phyloP scores from a whole-genome alignment of 805 yeast species.

The Jamesozyma hellenica region DNA sequence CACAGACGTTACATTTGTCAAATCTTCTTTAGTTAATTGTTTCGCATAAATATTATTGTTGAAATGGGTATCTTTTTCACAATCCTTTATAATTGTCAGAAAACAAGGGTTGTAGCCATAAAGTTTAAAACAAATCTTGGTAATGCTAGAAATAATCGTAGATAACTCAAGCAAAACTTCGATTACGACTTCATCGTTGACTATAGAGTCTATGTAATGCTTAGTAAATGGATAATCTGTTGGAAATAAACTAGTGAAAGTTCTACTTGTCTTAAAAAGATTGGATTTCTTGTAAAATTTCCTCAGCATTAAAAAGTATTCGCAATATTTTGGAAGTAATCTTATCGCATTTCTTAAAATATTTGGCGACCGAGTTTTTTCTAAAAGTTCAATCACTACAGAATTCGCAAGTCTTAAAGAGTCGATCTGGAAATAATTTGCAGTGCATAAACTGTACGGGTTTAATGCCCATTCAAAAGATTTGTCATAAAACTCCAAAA shows the following conservation, averaged over 20 bases:
- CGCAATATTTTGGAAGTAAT: constrained; percentile 44
- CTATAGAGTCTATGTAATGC: constrained; percentile 61
- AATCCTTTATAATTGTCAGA: constrained; percentile 31
- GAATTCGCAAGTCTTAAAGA: constrained; percentile 51
- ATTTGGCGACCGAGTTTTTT: constrained; percentile 31
- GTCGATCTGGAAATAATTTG: constrained; percentile 42
- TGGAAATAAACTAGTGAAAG: constrained; percentile 64
- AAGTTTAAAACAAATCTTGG: constrained; percentile 39
- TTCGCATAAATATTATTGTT: constrained; percentile 34
- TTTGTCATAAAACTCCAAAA: constrained; percentile 33
- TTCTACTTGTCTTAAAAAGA: constrained; percentile 47
- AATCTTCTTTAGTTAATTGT: constrained; percentile 34
- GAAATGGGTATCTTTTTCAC: constrained; percentile 33
- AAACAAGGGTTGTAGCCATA: constrained; percentile 37
- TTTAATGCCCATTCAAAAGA: constrained; percentile 50
- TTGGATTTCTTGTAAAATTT: constrained; percentile 34
- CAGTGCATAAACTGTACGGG: constrained; percentile 39
- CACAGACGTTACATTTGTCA: constrained; percentile 36
- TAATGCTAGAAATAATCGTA: constrained; percentile 46
- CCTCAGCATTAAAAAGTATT: constrained; percentile 43
- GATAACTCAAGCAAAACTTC: constrained; percentile 66
- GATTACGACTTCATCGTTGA: constrained; percentile 56
- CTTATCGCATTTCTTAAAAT: constrained; percentile 42
- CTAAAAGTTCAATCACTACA: constrained; percentile 42
- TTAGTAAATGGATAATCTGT: constrained; percentile 52